These are phyloP conservation scores for Protomyces gravidus DNA, from an alignment of 1,139 yeast genomes.

Conservation along the genomic window DNA sequence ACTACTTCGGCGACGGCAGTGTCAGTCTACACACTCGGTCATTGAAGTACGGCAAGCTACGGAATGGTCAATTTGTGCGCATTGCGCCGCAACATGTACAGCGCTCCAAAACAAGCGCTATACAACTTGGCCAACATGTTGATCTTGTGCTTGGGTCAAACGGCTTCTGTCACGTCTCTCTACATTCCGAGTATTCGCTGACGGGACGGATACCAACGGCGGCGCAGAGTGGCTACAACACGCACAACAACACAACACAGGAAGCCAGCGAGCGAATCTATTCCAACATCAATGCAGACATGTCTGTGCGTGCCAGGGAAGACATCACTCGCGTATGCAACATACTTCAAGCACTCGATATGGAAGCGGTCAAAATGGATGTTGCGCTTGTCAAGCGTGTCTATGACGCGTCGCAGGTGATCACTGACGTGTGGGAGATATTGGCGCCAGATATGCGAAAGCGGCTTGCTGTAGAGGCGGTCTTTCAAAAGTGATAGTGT, in stretches of 20 bases:
- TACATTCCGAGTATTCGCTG: slow-evolving; percentile 47
- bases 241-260: slow-evolving; percentile 84
- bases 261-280: slow-evolving; percentile 95
- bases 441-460: slow-evolving; percentile 73
- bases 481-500: neutral
- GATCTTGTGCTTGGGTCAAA: slow-evolving; percentile 88
- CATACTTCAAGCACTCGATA: slow-evolving; percentile 73
- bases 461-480: slow-evolving; percentile 61
- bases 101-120: slow-evolving; percentile 80
- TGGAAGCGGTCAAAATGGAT: slow-evolving; percentile 79
- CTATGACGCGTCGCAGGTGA: slow-evolving; percentile 84
- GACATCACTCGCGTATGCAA: slow-evolving; percentile 82
- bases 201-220: slow-evolving; percentile 27
- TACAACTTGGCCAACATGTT: slow-evolving; percentile 83
- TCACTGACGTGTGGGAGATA: slow-evolving; percentile 65
- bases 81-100: slow-evolving; percentile 80
- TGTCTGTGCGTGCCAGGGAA: slow-evolving; percentile 57
- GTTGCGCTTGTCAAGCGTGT: slow-evolving; percentile 74
- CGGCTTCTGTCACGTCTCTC: slow-evolving; percentile 89
- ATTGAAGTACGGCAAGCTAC: slow-evolving; percentile 84
- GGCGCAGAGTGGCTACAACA: slow-evolving; percentile 42
- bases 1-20: slow-evolving; percentile 80
- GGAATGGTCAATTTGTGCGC: slow-evolving; percentile 78
- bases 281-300: slow-evolving; percentile 76
- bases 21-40: slow-evolving; percentile 95